phyloP scores from a whole-genome alignment of 2,329 filamentous ascomycete species.

The Lasiodiplodia citricola region DNA sequence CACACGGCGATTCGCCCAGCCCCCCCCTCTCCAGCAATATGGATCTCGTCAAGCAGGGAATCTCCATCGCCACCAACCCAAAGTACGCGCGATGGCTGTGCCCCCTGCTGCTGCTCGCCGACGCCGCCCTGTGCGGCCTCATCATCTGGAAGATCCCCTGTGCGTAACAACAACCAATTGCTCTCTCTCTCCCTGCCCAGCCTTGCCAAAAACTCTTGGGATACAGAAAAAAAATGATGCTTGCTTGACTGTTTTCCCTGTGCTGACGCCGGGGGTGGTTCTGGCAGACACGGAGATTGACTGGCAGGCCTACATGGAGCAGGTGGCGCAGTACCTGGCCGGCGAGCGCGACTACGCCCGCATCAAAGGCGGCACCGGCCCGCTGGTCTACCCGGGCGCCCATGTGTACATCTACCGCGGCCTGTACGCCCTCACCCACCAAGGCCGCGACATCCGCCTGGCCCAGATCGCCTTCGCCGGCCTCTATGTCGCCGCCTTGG shows the following conservation, averaged over 20 bases:
- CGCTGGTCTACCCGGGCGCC: conserved; percentile 90
- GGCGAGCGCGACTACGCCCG: conserved; percentile 89
- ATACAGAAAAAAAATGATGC: background rate
- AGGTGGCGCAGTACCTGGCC: conserved; percentile 76
- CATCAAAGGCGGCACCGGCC: conserved; percentile 87
- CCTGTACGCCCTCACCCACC: conserved; percentile 77
- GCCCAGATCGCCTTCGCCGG: conserved; percentile 85
- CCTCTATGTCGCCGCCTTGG: conserved; percentile 78
- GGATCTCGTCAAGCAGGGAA: conserved; percentile 43
- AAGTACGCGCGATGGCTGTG: conserved; percentile 67
- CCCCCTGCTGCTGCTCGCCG: conserved; percentile 69
- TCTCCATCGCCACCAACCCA: conserved; percentile 57
- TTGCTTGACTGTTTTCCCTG: background rate
- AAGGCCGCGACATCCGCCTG: conserved; percentile 74
- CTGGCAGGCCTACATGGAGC: conserved; percentile 97
- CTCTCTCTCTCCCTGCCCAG: background rate
- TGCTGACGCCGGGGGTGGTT: too few relatives aligned
- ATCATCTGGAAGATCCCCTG: conserved; percentile 85
- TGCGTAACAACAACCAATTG: conserved; percentile 53
- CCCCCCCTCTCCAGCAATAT: conserved; percentile 32
- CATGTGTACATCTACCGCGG: conserved; percentile 90
- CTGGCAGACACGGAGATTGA: conserved; percentile 91
- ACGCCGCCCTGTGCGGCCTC: conserved; percentile 72
- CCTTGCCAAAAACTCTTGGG: background rate
- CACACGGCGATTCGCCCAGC: conserved; percentile 10